These are phyloP conservation scores for Xenosphaeropsis pyriputrescens DNA, from an alignment of 2,329 filamentous ascomycete species.

Conservation along the genomic window DNA sequence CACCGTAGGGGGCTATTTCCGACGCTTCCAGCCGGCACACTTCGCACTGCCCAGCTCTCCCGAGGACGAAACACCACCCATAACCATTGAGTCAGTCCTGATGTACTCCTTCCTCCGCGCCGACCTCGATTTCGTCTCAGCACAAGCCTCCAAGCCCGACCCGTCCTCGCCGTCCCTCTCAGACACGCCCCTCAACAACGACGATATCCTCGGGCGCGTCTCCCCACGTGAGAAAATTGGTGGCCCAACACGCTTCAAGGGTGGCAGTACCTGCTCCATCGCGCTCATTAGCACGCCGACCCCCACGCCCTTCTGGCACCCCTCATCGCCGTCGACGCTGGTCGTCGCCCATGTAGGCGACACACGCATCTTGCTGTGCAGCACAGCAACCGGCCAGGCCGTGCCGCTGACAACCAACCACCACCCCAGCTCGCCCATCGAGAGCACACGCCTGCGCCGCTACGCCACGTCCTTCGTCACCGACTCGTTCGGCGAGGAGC, in stretches of 20 bases:
- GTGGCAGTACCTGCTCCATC: constrained; percentile 83
- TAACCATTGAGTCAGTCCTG: constrained; percentile 63
- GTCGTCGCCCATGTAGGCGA: constrained; percentile 87
- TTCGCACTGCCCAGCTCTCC: constrained; percentile 34
- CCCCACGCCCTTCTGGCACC: constrained; percentile 89
- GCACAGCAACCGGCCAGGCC: constrained; percentile 67
- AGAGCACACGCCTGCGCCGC: constrained; percentile 69
- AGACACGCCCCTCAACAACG: constrained; percentile 69
- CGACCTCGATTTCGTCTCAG: constrained; percentile 85
- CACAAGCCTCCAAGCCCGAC: constrained; percentile 72
- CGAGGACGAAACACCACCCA: constrained; percentile 16
- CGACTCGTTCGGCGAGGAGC: constrained; percentile 94
- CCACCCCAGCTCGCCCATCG: constrained; percentile 75
- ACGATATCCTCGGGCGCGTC: constrained; percentile 64
- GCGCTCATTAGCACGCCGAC: constrained; percentile 87
- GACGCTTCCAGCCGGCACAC: constrained; percentile 70
- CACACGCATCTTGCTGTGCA: constrained; percentile 79
- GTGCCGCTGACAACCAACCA: constrained; percentile 80
- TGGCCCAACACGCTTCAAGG: constrained; percentile 68
- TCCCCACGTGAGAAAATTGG: constrained; percentile 46
- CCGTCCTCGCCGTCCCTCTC: constrained; percentile 53
- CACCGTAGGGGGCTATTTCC: constrained; percentile 87
- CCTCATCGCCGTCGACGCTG: constrained; percentile 68
- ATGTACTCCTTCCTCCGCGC: constrained; percentile 89
- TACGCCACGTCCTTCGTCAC: constrained; percentile 82